Evolutionary conservation across 768 basidiomycete species (phyloP).

Genomic region (Lanmaoa pseudosensibilis): DNA sequence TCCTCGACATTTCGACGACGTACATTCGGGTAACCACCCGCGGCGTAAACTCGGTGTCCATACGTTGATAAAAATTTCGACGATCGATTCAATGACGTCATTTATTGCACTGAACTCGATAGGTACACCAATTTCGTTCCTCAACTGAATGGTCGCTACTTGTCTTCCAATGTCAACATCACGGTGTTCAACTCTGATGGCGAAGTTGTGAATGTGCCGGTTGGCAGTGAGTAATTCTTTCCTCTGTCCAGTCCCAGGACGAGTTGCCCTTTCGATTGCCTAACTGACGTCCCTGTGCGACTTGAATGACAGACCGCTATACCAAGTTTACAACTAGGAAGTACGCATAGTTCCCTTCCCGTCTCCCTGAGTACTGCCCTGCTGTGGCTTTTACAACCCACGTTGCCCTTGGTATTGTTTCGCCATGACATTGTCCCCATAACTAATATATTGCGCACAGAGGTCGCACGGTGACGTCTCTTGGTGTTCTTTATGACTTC

Average conservation of each 20-base stretch:
- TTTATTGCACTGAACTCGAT: no score
- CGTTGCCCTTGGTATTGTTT: no score
- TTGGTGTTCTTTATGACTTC: constrained; percentile 81
- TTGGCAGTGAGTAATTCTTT: constrained; percentile 39
- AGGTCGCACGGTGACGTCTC: constrained; percentile 72
- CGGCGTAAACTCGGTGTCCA: neutral
- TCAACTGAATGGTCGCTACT: constrained; percentile 66
- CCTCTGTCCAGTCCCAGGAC: neutral
- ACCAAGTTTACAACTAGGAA: constrained; percentile 72
- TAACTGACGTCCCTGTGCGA: constrained; percentile 38
- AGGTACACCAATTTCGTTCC: constrained; percentile 69
- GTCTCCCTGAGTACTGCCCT: neutral
- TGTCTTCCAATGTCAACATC: constrained; percentile 87
- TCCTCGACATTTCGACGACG: neutral
- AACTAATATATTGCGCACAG: constrained; percentile 15
- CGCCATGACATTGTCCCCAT: neutral
- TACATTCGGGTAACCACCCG: neutral
- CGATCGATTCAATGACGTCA: no score
- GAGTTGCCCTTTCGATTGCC: no score
- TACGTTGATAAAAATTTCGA: no score
- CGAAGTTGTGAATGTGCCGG: constrained; percentile 38
- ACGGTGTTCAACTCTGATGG: constrained; percentile 52
- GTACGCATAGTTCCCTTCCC: constrained; percentile 40
- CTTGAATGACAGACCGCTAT: constrained; percentile 46
- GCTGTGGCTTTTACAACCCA: neutral